These are phyloP conservation scores for Quercus wislizeni DNA, from an alignment of 306 rosid genomes.

Conservation along the genomic window DNA sequence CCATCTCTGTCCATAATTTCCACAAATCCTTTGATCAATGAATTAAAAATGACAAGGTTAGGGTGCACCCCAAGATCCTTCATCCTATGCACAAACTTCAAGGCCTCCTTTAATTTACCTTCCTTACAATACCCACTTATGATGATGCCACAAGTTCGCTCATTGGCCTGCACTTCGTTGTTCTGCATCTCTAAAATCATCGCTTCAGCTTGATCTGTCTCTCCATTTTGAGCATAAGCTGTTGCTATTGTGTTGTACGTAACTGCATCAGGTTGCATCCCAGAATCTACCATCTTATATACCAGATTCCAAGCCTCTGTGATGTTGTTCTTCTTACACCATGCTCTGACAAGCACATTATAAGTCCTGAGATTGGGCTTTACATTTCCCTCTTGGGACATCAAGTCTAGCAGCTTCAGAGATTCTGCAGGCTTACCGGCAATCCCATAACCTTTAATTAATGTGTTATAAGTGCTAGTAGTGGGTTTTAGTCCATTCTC, in stretches of 20 bases:
- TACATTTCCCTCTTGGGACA: constrained; percentile 43
- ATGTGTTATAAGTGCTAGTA: constrained; percentile 53
- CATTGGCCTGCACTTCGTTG: constrained; percentile 51
- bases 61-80: constrained; percentile 56
- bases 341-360: constrained; percentile 61
- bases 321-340: constrained; percentile 44
- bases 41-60: constrained; percentile 49
- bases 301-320: constrained; percentile 64
- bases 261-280: constrained; percentile 59
- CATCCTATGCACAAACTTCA: constrained; percentile 52
- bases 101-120: constrained; percentile 56
- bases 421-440: constrained; percentile 63
- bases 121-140: constrained; percentile 65
- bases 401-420: constrained; percentile 49
- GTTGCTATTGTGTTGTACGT: constrained; percentile 66
- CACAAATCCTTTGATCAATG: constrained; percentile 59
- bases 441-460: constrained; percentile 74
- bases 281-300: constrained; percentile 42
- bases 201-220: constrained; percentile 52
- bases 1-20: constrained; percentile 66
- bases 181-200: constrained; percentile 59
- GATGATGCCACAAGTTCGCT: constrained; percentile 51
- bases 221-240: constrained; percentile 58
- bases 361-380: constrained; percentile 68
- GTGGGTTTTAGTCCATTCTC: constrained; percentile 51